Base-by-base conservation (phyloP, 371 early-diverging fungal species). In the Mortierella sp. region DNA sequence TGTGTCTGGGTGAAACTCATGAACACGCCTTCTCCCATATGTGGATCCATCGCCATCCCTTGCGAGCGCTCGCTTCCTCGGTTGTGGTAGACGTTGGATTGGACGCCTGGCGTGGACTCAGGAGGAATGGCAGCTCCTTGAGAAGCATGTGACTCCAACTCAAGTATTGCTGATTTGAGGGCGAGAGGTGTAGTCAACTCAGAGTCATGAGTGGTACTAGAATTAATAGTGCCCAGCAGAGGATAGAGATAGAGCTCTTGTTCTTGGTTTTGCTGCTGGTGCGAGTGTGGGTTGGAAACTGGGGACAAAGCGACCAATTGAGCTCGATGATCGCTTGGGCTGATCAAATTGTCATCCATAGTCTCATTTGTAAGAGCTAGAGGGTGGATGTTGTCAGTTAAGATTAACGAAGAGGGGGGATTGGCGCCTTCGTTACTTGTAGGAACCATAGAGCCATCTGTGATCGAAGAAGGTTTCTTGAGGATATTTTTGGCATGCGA, bases 91-190 rank as follows among this genome's bases (percentile, higher is more conserved):
- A 54, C 34, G 28, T 72, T 77, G 31, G 77, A 59, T 43, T 77
- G 77, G 17, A 72, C 23, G 8, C 77, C 77, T 0, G 77, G 77
- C 8, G 58, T 68, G 37, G 61, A 64, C 28, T 77, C 65, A 3
- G 72, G 62, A 15, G 65, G 68, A 28, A 68, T 49, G 2, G 65
- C 72, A 2, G 68, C 72, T 5, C 62, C 62, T 7, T 75, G 66
- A 42, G 43, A 40, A 10, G 3, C 8, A 7, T 3, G 9, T 2
- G 28, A 2, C 23, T 51, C 51, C 51, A 9, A 12, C 22, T 51
- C 51, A 51, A 51, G 10, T 34, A 10, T 9, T 57, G 61, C 1
- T 55, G 61, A 34, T 69, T 42, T 32, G 28, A n/a, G 22, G 17
- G 19, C 19, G 19, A 19, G 5, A 8, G 45, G 8, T 19, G 8